Base-by-base conservation (phyloP, 2,329 filamentous ascomycete species). In the Beauveria varroae region DNA sequence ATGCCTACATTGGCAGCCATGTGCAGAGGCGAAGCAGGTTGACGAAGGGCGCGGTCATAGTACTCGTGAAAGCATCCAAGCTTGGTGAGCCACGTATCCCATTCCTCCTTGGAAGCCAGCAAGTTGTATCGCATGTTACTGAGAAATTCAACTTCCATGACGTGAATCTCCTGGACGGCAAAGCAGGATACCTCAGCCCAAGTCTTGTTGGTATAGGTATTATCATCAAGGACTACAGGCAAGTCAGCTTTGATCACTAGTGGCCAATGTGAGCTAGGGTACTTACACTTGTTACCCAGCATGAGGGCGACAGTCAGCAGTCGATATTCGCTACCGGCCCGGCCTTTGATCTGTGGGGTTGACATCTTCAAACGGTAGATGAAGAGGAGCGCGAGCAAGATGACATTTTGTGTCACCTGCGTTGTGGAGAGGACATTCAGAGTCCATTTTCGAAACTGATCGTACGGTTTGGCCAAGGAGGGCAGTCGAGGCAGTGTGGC, bases 141-240 rank as follows among this genome's bases (percentile, higher is more conserved):
- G 65, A 99, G 79, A 69, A 99, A 99, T 73, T 99, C 95, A n/a
- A 99, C 95, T 73, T 99, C 95, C 95, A 99, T 99, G 50, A 97
- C 89, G 72, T 99, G 95, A 57, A 99, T 96, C 74, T 99, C 95
- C 63, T 89, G 86, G 14, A 98, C 93, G 1, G 90, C 87, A 64
- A 99, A 96, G 50, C 90, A 90, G 1, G 95, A 98, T 12, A 99
- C 95, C 69, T 99, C 95, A 2, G 93, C 95, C 95, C 95, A 99
- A 0, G 95, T 99, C 79, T 98, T 97, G 79, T 99, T 99, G 43
- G 95, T 98, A 75, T 99, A 99, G 0, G 95, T 98, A 73, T 98
- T 99, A 74, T 99, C 95, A 71, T 99, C 95, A 68, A 99, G 78
- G 72, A 98, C 88, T 91, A 64, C 54, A 18, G 18, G 12, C 34